phyloP scores from a whole-genome alignment of 2,329 filamentous ascomycete genomes.

The Huntiella decipiens region DNA sequence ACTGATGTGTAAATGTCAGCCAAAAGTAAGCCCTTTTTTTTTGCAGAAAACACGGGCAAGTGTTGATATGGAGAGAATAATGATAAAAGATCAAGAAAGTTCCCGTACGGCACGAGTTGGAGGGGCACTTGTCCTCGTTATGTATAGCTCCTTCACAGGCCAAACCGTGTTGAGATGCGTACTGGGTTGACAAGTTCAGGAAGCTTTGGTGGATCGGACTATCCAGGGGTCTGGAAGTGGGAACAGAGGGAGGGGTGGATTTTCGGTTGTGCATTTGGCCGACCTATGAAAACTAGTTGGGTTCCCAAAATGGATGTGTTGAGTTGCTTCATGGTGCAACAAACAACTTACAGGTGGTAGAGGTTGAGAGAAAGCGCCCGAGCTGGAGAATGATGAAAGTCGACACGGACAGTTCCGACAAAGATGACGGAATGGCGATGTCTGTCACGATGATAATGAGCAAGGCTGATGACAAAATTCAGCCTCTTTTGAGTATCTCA shows the following conservation, averaged over 20 bases:
- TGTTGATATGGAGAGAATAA: slow-evolving; percentile 1
- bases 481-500: too few relatives aligned
- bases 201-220: slow-evolving; percentile 1
- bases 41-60: too few relatives aligned
- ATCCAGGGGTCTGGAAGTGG: slow-evolving; percentile 2
- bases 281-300: neutral
- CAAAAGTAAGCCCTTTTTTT: slow-evolving; percentile 1
- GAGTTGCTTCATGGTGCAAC: slow-evolving; percentile 1
- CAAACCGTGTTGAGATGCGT: slow-evolving; percentile 4
- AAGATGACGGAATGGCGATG: too few relatives aligned
- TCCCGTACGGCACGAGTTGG: neutral
- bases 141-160: slow-evolving; percentile 1
- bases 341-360: neutral
- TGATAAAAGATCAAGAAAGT: neutral
- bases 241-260: slow-evolving; percentile 3
- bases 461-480: too few relatives aligned
- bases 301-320: slow-evolving; percentile 3
- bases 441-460: too few relatives aligned
- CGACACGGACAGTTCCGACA: neutral
- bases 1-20: neutral
- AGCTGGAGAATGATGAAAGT: neutral
- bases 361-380: neutral
- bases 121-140: slow-evolving; percentile 1
- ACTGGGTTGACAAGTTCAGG: neutral
- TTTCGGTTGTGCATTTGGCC: neutral